Evolutionary conservation across 805 yeast species (phyloP).

Genomic region (Schwanniomyces sp.): DNA sequence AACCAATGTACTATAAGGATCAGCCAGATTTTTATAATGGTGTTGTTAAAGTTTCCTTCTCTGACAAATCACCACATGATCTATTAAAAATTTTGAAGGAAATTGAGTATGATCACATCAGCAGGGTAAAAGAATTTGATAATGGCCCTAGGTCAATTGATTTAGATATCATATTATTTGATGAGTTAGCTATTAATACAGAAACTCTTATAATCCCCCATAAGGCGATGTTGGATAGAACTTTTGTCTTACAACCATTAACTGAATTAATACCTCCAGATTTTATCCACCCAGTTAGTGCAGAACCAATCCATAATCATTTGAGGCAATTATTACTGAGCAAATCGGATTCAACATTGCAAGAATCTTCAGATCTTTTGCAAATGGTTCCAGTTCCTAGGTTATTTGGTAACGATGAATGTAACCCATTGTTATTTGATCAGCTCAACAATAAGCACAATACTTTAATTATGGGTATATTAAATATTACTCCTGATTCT

Average conservation of each 20-base stretch:
- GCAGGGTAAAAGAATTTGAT: conserved; percentile 73
- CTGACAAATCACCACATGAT: conserved; percentile 56
- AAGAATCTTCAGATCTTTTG: conserved; percentile 50
- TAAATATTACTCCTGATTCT: conserved; percentile 92
- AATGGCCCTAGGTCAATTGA: conserved; percentile 95
- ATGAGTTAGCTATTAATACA: conserved; percentile 53
- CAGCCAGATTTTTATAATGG: conserved; percentile 88
- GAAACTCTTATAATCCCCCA: conserved; percentile 78
- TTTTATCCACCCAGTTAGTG: conserved; percentile 77
- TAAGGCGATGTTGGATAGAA: conserved; percentile 80
- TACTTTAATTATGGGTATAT: conserved; percentile 83
- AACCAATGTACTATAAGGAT: conserved; percentile 86
- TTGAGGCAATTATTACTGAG: conserved; percentile 47
- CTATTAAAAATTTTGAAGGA: conserved; percentile 62
- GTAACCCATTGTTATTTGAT: conserved; percentile 40
- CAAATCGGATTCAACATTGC: conserved; percentile 39
- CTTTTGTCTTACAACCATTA: conserved; percentile 87
- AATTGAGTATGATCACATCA: conserved; percentile 72
- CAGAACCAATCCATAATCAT: conserved; percentile 75
- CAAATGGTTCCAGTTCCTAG: conserved; percentile 50
- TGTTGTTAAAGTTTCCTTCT: conserved; percentile 65
- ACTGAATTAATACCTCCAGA: conserved; percentile 75
- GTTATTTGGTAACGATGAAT: not conserved
- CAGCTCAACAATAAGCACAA: conserved; percentile 38
- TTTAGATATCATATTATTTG: conserved; percentile 80